Conservation (phyloP, 176 grass and related monocot species). For the Zizania latifolia region DNA sequence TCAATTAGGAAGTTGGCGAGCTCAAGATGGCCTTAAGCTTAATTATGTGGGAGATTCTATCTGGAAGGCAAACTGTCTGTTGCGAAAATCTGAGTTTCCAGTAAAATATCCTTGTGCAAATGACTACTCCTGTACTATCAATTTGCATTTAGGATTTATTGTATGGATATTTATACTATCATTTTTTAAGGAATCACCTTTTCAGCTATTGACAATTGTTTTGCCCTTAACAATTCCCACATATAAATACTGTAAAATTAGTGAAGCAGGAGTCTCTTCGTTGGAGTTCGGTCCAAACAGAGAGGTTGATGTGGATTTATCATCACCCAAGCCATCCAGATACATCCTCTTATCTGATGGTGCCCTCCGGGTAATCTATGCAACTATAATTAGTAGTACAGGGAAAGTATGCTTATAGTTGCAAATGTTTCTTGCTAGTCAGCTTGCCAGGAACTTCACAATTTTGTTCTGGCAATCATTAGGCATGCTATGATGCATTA, state of each 20-base stretch:
- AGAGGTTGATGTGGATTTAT: conserved; percentile 63
- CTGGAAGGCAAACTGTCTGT: conserved; percentile 74
- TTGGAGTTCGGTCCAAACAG: conserved; percentile 84
- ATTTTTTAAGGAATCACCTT: conserved; percentile 3
- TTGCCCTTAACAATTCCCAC: conserved; percentile 66
- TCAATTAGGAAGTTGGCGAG: conserved; percentile 70
- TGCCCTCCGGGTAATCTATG: conserved; percentile 63
- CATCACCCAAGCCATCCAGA: conserved; percentile 52
- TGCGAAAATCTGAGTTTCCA: conserved; percentile 75
- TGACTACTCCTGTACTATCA: conserved; percentile 7
- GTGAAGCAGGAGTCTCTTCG: conserved; percentile 35
- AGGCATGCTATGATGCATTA: conserved; percentile 9
- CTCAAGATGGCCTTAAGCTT: conserved; percentile 74
- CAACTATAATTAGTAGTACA: conserved; percentile 4
- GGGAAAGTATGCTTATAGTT: conserved; percentile 9
- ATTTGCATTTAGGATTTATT: conserved; percentile 8
- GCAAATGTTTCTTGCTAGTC: not conserved
- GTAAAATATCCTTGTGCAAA: conserved; percentile 81
- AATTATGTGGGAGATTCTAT: conserved; percentile 62
- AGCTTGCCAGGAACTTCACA: not conserved
- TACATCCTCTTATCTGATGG: conserved; percentile 77
- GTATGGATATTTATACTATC: conserved; percentile 6
- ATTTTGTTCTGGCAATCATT: not conserved
- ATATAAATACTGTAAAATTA: conserved; percentile 90
- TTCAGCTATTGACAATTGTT: not conserved